Percentiles rank a stretch among this genome's conserved stretches.
Evolutionary conservation across 1,284 basidiomycete species (phyloP).

Genomic region (Ganoderma meredithae): DNA sequence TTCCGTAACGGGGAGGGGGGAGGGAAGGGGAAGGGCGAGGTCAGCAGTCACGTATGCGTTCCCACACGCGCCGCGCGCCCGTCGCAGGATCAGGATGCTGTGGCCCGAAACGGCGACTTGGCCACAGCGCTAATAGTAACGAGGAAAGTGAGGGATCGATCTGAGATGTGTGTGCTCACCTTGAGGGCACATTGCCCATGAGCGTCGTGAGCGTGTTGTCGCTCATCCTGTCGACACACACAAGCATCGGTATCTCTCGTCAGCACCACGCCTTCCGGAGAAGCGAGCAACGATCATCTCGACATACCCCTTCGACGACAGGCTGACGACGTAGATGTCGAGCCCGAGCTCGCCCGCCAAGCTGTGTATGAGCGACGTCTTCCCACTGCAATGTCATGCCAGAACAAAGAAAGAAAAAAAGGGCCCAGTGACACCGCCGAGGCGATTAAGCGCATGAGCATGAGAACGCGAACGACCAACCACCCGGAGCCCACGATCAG

Average conservation of each 20-base stretch:
- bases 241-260: slow-evolving; percentile 17
- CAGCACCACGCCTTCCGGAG: not conserved
- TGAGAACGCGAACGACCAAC: not conserved
- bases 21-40: slow-evolving; percentile 26
- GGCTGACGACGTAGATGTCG: slow-evolving; percentile 87
- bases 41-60: slow-evolving; percentile 23
- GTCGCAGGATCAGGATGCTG: not conserved
- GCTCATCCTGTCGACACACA: slow-evolving; percentile 69
- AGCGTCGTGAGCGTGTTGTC: slow-evolving; percentile 84
- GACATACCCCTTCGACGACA: slow-evolving; percentile 87
- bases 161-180: slow-evolving; percentile 50
- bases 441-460: slow-evolving; percentile 29
- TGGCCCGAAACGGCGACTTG: slow-evolving; percentile 7
- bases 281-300: too few species aligned
- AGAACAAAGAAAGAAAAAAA: too few species aligned
- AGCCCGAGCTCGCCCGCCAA: slow-evolving; percentile 86
- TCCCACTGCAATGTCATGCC: slow-evolving; percentile 60
- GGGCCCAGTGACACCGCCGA: not conserved
- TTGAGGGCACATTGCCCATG: slow-evolving; percentile 84
- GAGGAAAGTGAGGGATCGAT: too few species aligned
- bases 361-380: slow-evolving; percentile 85
- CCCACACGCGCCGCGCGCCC: not conserved
- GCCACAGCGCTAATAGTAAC: slow-evolving; percentile 18
- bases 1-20: not conserved
- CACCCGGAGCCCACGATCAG: slow-evolving; percentile 14